Percentiles rank a stretch among this genome's conserved stretches.
phyloP scores from a whole-genome alignment of 164 flowering plant species.

The Warburgia ugandensis region DNA sequence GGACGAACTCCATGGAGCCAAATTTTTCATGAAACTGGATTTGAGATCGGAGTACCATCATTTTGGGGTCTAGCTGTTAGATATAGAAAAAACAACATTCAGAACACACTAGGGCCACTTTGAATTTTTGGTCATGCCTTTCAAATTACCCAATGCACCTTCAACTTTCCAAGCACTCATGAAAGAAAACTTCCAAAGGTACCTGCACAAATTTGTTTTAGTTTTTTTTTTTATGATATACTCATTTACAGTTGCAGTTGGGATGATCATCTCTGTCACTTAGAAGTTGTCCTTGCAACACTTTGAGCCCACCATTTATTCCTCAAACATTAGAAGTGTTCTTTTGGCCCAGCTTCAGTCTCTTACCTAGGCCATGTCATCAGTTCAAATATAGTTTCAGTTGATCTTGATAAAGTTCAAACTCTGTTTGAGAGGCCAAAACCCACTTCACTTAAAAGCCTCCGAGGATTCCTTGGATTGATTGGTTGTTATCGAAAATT shows the following conservation, averaged over 20 bases:
- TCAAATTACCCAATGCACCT: neutral
- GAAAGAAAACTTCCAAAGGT: neutral
- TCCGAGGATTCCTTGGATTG: neutral
- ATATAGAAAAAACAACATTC: neutral
- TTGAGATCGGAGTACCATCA: neutral
- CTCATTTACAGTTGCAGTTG: neutral
- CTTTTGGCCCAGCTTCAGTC: neutral
- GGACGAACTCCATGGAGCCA: neutral
- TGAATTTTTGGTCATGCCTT: neutral
- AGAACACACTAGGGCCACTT: neutral
- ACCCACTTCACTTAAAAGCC: neutral
- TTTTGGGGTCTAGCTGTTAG: neutral
- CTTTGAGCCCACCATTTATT: neutral
- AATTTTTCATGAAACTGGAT: neutral
- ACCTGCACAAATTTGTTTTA: neutral
- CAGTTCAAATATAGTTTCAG: neutral
- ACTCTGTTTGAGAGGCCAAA: neutral
- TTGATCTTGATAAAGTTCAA: neutral
- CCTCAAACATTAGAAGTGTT: neutral
- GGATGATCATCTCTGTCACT: neutral
- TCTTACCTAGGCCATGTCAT: neutral
- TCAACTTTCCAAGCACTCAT: neutral
- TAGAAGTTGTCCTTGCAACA: neutral
- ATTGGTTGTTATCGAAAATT: neutral
- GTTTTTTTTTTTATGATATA: neutral